Percentiles rank a stretch among this genome's conserved stretches.
Conservation (phyloP, 768 basidiomycete species). For the Peribolospora kevripleyi region DNA sequence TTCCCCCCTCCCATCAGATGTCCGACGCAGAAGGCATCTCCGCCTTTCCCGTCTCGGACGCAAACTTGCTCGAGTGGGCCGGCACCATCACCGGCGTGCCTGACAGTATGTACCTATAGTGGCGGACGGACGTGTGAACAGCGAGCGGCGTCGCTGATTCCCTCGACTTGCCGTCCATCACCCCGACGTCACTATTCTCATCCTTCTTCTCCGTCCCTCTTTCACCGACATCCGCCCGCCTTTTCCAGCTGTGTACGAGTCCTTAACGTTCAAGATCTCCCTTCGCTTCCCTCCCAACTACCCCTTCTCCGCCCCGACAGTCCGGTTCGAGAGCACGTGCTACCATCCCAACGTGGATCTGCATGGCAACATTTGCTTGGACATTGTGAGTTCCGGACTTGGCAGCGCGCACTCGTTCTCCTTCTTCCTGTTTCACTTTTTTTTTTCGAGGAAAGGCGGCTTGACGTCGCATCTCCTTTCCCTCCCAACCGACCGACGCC, state of each 20-base stretch:
- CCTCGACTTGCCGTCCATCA: too few species aligned
- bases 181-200: neutral
- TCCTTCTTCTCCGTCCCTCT: neutral
- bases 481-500: neutral
- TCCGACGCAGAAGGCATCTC: conserved; percentile 22
- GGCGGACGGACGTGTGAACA: conserved; percentile 7
- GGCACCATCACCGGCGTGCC: conserved; percentile 64
- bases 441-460: neutral
- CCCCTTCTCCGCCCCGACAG: conserved; percentile 58
- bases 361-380: conserved; percentile 17
- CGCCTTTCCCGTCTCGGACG: conserved; percentile 67
- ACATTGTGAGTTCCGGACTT: neutral
- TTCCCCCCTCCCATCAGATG: neutral
- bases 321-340: conserved; percentile 61
- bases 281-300: conserved; percentile 71
- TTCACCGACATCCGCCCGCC: neutral
- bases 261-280: conserved; percentile 54
- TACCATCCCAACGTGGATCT: conserved; percentile 82
- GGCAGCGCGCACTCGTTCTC: neutral
- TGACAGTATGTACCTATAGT: conserved; percentile 21
- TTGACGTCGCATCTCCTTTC: neutral
- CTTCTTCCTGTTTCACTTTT: neutral
- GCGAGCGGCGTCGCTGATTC: neutral
- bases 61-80: conserved; percentile 70
- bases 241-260: conserved; percentile 35